Percentiles rank a stretch among this genome's conserved stretches.
phyloP scores from a whole-genome alignment of 345 rosid genomes.

The Melaleuca alternifolia region DNA sequence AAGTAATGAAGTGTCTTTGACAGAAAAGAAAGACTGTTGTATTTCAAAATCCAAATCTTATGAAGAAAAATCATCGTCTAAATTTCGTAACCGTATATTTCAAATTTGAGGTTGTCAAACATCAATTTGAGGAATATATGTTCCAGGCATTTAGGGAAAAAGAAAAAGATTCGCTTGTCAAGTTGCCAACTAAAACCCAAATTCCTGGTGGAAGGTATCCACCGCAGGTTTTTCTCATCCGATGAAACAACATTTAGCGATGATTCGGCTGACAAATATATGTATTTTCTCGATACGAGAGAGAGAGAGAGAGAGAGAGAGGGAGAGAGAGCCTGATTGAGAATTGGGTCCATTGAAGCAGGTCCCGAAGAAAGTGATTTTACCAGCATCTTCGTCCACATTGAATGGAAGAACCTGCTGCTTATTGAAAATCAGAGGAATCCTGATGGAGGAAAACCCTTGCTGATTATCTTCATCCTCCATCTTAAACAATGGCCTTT shows the following conservation, averaged over 20 bases:
- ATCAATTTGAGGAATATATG: background rate
- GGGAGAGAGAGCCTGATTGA: constrained; percentile 42
- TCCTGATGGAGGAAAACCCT: background rate
- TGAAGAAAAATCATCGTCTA: background rate
- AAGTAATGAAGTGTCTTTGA: background rate
- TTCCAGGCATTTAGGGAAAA: background rate
- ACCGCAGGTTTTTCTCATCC: background rate
- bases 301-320: background rate
- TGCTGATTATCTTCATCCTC: background rate
- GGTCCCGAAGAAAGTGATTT: constrained; percentile 33
- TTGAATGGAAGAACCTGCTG: background rate
- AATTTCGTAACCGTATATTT: background rate
- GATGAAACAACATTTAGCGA: background rate
- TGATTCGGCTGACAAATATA: background rate
- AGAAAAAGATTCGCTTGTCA: background rate
- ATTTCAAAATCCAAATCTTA: background rate
- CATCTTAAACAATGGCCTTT: background rate
- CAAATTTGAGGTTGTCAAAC: background rate
- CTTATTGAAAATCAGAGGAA: background rate
- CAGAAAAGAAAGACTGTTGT: background rate
- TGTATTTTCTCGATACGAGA: background rate
- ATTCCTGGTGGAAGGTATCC: background rate
- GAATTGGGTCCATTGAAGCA: constrained; percentile 60
- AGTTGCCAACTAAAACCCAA: background rate
- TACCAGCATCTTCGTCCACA: background rate